These are phyloP conservation scores for Phytophthora melonis DNA, from an alignment of 352 stramenopile genomes.

Conservation along the genomic window DNA sequence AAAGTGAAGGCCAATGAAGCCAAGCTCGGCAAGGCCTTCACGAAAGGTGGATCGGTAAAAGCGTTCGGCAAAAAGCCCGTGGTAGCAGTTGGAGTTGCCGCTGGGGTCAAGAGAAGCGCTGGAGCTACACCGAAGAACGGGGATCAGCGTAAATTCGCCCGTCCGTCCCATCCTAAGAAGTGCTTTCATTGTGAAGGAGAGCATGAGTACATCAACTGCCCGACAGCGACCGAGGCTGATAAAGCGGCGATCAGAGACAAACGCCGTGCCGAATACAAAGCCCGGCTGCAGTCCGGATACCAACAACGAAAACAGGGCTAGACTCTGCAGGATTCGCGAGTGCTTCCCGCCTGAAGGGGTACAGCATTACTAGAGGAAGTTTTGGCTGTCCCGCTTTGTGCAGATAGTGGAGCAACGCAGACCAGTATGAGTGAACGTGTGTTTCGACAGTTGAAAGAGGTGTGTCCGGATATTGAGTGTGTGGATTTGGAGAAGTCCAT, in stretches of 20 bases:
- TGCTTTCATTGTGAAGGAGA: constrained; percentile 22
- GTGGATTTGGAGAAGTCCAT: constrained; percentile 13
- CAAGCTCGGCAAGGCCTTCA: not conserved
- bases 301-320: constrained; percentile 5
- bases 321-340: constrained; percentile 4
- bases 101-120: not conserved
- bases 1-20: not conserved
- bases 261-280: constrained; percentile 7
- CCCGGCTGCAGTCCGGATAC: not conserved
- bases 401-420: constrained; percentile 18
- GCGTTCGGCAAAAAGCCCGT: not conserved
- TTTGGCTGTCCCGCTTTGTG: constrained; percentile 14
- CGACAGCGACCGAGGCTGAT: constrained; percentile 17
- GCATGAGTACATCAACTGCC: constrained; percentile 16
- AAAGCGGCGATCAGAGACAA: constrained; percentile 23
- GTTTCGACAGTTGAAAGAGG: constrained; percentile 2
- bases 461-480: not conserved
- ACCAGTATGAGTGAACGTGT: constrained; percentile 14
- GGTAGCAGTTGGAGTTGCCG: constrained; percentile 9
- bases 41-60: not conserved
- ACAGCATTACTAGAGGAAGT: constrained; percentile 8
- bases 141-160: constrained; percentile 11
- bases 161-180: constrained; percentile 1
- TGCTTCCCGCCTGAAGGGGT: not conserved
- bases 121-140: not conserved